phyloP scores from a whole-genome alignment of 2,329 filamentous ascomycete genomes.

The Exophiala calicioides region DNA sequence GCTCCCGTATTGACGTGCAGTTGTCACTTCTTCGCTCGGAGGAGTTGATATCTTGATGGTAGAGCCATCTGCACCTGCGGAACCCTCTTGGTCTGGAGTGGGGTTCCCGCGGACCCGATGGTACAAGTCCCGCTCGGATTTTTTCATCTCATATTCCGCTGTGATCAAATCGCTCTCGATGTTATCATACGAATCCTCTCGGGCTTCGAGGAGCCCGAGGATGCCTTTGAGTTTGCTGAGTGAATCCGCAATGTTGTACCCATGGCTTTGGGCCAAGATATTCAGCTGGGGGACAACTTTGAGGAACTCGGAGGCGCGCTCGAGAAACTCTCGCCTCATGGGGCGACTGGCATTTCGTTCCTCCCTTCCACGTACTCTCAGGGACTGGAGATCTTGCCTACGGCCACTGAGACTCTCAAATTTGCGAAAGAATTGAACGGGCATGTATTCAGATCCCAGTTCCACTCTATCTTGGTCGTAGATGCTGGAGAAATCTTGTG shows the following conservation, averaged over 20 bases:
- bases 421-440: too few relatives aligned
- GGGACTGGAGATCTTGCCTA: not conserved
- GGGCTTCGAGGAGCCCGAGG: not conserved
- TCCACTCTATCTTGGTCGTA: too few relatives aligned
- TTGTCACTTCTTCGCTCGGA: not conserved
- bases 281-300: not conserved
- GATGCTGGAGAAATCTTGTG: too few relatives aligned
- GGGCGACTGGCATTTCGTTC: conserved; percentile 3
- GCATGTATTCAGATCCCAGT: too few relatives aligned
- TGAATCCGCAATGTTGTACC: not conserved
- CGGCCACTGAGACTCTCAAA: too few relatives aligned
- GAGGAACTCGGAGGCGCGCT: not conserved
- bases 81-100: not conserved
- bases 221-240: not conserved
- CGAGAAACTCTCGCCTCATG: not conserved
- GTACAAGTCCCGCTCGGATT: conserved; percentile 5
- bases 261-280: not conserved
- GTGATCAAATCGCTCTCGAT: conserved; percentile 4
- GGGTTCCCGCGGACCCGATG: not conserved
- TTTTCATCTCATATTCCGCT: conserved; percentile 9
- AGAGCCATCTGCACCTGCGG: too few relatives aligned
- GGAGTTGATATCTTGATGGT: not conserved
- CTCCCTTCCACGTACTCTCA: conserved; percentile 7
- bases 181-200: not conserved
- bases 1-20: not conserved